Evolutionary conservation across 2,329 filamentous ascomycete species (phyloP).

Genomic region (Colletotrichum gigasporum): DNA sequence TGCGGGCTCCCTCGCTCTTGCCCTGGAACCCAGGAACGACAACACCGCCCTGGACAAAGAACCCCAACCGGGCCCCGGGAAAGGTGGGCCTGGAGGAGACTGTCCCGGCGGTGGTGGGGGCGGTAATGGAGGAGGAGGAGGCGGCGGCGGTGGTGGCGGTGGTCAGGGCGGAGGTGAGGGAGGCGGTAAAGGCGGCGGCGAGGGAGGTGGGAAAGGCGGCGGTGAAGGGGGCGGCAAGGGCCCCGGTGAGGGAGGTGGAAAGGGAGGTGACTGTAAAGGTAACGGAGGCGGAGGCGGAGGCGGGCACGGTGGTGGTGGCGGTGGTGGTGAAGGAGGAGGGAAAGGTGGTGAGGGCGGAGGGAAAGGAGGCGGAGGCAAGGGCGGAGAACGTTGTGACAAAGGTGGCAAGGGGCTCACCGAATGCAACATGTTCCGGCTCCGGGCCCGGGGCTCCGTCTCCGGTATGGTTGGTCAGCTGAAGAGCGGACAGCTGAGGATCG

Average conservation of each 20-base stretch:
- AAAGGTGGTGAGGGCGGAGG: background rate
- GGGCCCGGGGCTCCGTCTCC: slow-evolving; percentile 55
- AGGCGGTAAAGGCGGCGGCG: background rate
- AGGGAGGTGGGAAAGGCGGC: background rate
- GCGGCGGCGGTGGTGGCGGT: background rate
- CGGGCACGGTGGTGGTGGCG: background rate
- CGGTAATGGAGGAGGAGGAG: background rate
- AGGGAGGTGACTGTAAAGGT: background rate
- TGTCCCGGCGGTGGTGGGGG: background rate
- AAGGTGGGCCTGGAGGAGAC: background rate
- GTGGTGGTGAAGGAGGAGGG: background rate
- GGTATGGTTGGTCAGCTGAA: slow-evolving; percentile 67
- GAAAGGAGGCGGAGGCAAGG: background rate
- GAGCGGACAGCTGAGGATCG: slow-evolving; percentile 70
- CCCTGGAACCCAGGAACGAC: background rate
- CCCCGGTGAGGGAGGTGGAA: background rate
- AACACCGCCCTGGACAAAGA: background rate
- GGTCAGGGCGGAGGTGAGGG: background rate
- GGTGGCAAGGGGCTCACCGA: background rate
- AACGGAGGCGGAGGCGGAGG: background rate
- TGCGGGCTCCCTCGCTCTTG: slow-evolving; percentile 19
- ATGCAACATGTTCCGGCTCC: slow-evolving; percentile 58
- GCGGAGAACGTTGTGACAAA: background rate
- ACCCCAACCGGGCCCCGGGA: background rate
- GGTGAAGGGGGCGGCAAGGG: background rate